Evolutionary conservation across 257 asterid genomes (phyloP).

Genomic region (Nyctanthes arbortristis): DNA sequence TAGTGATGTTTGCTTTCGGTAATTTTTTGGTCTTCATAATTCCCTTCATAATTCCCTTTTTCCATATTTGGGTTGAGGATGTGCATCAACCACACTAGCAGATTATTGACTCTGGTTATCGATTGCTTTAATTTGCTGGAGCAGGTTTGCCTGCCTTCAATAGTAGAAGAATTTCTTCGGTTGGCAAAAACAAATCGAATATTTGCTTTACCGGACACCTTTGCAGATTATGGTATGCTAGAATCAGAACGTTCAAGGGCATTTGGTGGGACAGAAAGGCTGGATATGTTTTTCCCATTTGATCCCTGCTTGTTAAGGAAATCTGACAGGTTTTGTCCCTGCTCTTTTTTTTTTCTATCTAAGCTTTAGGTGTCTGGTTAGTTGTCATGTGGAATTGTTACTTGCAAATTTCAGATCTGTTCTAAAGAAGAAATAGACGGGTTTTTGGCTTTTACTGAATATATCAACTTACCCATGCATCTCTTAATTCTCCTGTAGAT

Average conservation of each 20-base stretch:
- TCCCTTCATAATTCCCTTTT: not conserved
- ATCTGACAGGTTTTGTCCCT: constrained; percentile 71
- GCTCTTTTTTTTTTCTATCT: not conserved
- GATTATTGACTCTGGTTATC: constrained; percentile 15
- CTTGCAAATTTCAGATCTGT: not conserved
- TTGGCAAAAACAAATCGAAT: constrained; percentile 49
- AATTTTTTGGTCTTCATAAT: not conserved
- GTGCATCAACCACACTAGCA: not conserved
- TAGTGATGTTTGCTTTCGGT: not conserved
- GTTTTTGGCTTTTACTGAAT: not conserved
- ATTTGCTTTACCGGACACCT: constrained; percentile 51
- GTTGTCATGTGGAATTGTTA: not conserved
- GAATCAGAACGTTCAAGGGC: constrained; percentile 69
- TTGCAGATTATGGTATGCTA: constrained; percentile 35
- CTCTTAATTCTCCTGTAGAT: constrained; percentile 41
- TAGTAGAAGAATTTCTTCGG: constrained; percentile 79
- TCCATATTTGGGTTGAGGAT: not conserved
- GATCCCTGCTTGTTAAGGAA: constrained; percentile 84
- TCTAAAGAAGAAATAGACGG: not conserved
- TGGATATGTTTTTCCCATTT: constrained; percentile 88
- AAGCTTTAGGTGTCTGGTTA: not conserved
- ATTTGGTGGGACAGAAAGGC: constrained; percentile 74
- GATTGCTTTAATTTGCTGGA: constrained; percentile 8
- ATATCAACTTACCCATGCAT: not conserved
- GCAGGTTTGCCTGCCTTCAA: constrained; percentile 88